These are phyloP conservation scores for Coniella lustricola DNA, from an alignment of 2,329 filamentous ascomycete genomes.

Conservation along the genomic window DNA sequence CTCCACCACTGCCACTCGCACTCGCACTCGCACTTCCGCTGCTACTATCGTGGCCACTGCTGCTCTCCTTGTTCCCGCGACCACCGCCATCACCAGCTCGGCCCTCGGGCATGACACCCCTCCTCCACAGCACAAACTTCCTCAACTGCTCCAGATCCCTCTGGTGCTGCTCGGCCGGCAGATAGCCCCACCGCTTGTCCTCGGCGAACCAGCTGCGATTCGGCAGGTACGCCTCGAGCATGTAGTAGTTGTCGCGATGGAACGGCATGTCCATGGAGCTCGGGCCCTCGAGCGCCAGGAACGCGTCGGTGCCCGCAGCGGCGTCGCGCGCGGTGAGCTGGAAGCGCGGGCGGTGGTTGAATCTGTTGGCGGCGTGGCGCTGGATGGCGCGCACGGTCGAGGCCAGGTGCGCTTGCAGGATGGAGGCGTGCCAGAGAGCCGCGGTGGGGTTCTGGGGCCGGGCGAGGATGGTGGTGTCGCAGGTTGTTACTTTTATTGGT, in stretches of 20 bases:
- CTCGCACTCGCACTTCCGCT: no score
- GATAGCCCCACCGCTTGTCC: conserved; percentile 41
- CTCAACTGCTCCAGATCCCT: conserved; percentile 29
- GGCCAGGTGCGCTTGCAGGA: conserved; percentile 25
- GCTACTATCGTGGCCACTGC: no score
- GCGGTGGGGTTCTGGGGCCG: conserved; percentile 19
- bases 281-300: conserved; percentile 44
- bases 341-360: conserved; percentile 35
- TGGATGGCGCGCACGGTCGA: conserved; percentile 26
- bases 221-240: conserved; percentile 50
- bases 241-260: conserved; percentile 51
- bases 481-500: no score
- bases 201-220: conserved; percentile 46
- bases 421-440: conserved; percentile 42
- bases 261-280: conserved; percentile 46
- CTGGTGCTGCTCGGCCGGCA: conserved; percentile 32
- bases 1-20: no score
- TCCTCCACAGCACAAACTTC: conserved; percentile 17
- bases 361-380: conserved; percentile 39
- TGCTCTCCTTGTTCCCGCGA: no score
- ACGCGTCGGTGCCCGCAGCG: conserved; percentile 39
- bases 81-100: no score
- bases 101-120: neutral
- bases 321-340: conserved; percentile 33
- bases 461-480: no score